Percentiles rank a stretch among this genome's conserved stretches.
These are phyloP conservation scores for Histomonas meleagridis DNA, from an alignment of 208 protist genomes.

Conservation along the genomic window DNA sequence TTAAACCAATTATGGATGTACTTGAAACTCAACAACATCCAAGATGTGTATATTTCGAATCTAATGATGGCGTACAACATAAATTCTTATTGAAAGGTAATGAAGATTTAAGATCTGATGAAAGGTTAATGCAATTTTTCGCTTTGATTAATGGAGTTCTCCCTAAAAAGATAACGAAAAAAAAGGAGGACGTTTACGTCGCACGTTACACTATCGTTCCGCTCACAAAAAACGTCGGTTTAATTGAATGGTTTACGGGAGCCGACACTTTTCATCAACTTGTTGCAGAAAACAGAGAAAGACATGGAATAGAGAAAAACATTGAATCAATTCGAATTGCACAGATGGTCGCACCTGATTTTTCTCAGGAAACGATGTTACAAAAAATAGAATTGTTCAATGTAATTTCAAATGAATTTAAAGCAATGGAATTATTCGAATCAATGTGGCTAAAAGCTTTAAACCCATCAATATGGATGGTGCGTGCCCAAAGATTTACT, in stretches of 20 bases:
- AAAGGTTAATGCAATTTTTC: constrained; percentile 33
- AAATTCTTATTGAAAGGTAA: constrained; percentile 17
- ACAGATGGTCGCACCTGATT: background rate
- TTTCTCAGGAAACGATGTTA: background rate
- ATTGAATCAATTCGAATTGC: background rate
- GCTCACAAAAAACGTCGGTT: background rate
- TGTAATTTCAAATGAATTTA: background rate
- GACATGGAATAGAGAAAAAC: background rate
- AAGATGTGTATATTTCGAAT: background rate
- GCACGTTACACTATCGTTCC: background rate
- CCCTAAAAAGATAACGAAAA: background rate
- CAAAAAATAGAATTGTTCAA: background rate
- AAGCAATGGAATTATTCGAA: background rate
- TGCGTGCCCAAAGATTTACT: background rate
- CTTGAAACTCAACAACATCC: constrained; percentile 36
- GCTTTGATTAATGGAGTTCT: background rate
- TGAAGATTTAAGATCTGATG: constrained; percentile 34
- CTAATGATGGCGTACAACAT: background rate
- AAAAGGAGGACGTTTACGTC: background rate
- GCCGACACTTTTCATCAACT: constrained; percentile 19
- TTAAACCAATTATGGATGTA: background rate
- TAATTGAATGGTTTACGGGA: background rate
- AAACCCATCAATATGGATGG: background rate
- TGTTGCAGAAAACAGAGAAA: background rate
- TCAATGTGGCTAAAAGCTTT: background rate